Evolutionary conservation across 2,329 filamentous ascomycete genomes (phyloP).

Genomic region (Epichloe sibirici): DNA sequence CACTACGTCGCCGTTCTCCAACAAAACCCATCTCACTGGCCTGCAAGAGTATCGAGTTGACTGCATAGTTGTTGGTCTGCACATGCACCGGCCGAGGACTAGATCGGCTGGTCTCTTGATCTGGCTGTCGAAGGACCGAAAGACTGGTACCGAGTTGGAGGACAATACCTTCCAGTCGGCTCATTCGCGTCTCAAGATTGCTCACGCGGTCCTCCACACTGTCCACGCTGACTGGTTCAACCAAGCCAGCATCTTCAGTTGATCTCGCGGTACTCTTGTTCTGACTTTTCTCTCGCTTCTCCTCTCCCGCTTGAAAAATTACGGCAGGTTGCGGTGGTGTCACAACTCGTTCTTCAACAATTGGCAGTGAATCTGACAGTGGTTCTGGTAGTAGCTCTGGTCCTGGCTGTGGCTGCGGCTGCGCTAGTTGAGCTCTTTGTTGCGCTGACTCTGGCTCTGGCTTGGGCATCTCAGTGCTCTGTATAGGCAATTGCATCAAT

Average conservation of each 20-base stretch:
- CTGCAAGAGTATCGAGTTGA: not conserved
- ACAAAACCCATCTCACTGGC: not conserved
- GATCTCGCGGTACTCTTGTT: not conserved
- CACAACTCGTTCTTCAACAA: not conserved
- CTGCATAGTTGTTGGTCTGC: not conserved
- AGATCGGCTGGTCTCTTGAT: constrained; percentile 16
- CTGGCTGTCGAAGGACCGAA: constrained; percentile 24
- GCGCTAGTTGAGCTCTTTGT: not conserved
- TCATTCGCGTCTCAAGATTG: constrained; percentile 38
- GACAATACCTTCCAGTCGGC: constrained; percentile 40
- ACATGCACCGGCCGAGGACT: not conserved
- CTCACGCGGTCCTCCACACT: constrained; percentile 41
- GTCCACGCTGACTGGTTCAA: constrained; percentile 38
- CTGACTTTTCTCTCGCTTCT: not conserved
- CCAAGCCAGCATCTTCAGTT: not conserved
- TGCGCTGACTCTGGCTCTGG: constrained; percentile 15
- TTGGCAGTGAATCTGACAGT: constrained; percentile 1
- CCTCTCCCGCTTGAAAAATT: not conserved
- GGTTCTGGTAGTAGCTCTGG: constrained; percentile 13
- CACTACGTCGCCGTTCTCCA: constrained; percentile 2
- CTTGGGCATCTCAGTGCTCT: constrained; percentile 6
- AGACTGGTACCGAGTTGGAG: constrained; percentile 35
- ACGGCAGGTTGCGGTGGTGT: not conserved
- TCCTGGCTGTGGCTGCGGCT: constrained; percentile 16
- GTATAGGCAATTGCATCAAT: constrained; percentile 17